A percentile compares a stretch with the other conserved stretches of the same genome.
These are phyloP conservation scores for Psilocybe cyanescens DNA, from an alignment of 768 basidiomycete species.

Conservation along the genomic window DNA sequence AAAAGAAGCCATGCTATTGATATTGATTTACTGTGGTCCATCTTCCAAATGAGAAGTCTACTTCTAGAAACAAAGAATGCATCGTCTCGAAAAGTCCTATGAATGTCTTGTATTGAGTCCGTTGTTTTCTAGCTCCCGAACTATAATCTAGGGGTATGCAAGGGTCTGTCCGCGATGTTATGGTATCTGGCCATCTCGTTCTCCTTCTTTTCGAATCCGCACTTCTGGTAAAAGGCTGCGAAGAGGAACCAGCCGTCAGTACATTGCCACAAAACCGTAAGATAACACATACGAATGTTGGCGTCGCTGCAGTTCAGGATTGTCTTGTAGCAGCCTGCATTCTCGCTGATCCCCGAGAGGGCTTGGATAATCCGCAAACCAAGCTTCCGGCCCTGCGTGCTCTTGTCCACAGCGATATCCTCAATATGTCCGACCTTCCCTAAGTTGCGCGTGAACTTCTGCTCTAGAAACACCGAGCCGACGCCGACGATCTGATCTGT, in stretches of 20 bases:
- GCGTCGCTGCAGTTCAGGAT: conserved; percentile 92
- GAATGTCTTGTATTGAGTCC: no score
- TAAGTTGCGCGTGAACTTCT: conserved; percentile 90
- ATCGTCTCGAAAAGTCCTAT: no score
- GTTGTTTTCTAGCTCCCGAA: not conserved
- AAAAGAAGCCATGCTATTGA: not conserved
- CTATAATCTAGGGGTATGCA: conserved; percentile 24
- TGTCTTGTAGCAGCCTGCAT: conserved; percentile 89
- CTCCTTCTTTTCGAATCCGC: conserved; percentile 90
- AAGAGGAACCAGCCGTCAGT: conserved; percentile 1
- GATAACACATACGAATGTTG: conserved; percentile 80
- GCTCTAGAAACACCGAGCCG: conserved; percentile 87
- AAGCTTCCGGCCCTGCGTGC: conserved; percentile 89
- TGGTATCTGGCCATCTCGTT: conserved; percentile 80
- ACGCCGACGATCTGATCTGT: conserved; percentile 83
- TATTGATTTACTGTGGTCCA: not conserved
- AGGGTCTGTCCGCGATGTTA: conserved; percentile 14
- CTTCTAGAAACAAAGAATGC: not conserved
- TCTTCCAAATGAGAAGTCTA: not conserved
- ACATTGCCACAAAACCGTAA: conserved; percentile 2
- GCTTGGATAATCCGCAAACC: conserved; percentile 88
- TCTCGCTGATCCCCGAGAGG: conserved; percentile 83
- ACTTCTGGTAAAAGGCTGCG: conserved; percentile 95
- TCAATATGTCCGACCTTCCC: conserved; percentile 95
- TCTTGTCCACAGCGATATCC: conserved; percentile 92